Conservation (phyloP, 2,329 filamentous ascomycete species). For the Apiospora koreana region DNA sequence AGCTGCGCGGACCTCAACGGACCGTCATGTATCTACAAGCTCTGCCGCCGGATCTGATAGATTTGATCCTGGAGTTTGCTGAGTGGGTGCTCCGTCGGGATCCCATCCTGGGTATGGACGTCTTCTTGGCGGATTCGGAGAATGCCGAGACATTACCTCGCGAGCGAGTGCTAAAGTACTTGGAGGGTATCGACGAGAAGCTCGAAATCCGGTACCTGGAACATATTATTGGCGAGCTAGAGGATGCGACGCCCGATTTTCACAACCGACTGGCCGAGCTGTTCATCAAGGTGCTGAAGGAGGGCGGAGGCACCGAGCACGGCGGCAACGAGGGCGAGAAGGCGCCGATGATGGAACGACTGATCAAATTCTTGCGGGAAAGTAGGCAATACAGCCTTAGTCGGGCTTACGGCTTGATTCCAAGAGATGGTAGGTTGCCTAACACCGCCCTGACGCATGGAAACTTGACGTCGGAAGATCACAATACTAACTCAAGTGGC, state of each 20-base stretch:
- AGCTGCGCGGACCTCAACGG: constrained; percentile 76
- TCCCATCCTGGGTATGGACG: constrained; percentile 80
- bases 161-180: constrained; percentile 71
- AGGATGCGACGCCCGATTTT: constrained; percentile 81
- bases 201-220: constrained; percentile 85
- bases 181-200: constrained; percentile 66
- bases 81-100: constrained; percentile 80
- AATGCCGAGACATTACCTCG: constrained; percentile 90
- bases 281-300: constrained; percentile 58
- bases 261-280: constrained; percentile 82
- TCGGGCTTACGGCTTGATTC: constrained; percentile 75
- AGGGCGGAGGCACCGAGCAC: constrained; percentile 29
- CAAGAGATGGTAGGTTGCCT: constrained; percentile 68
- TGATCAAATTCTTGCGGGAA: constrained; percentile 73
- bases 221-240: constrained; percentile 85
- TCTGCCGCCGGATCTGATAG: constrained; percentile 82
- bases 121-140: constrained; percentile 90
- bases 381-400: constrained; percentile 81
- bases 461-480: no score
- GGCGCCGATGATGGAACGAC: constrained; percentile 54
- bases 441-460: neutral
- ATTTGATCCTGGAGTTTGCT: constrained; percentile 87
- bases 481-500: constrained; percentile 17
- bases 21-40: constrained; percentile 91
- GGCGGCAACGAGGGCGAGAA: constrained; percentile 10